A percentile compares a stretch with the other conserved stretches of the same genome.
Evolutionary conservation across 768 basidiomycete genomes (phyloP).

Genomic region (Exidia glandulosa): DNA sequence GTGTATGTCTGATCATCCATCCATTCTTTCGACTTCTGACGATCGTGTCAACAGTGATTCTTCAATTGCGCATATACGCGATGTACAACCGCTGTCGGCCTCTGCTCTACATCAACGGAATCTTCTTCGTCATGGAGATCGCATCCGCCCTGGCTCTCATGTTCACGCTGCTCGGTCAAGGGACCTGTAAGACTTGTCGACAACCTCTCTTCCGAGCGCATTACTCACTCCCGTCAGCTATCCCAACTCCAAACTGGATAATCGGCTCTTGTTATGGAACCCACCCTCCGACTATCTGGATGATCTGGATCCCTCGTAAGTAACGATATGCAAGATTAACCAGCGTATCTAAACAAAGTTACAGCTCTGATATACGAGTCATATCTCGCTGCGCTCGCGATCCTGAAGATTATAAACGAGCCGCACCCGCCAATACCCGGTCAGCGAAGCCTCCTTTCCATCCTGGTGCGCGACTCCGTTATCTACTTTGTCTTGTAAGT

Average conservation of each 20-base stretch:
- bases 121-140: constrained; percentile 28
- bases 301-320: constrained; percentile 57
- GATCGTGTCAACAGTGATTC: constrained; percentile 30
- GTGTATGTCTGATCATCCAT: constrained; percentile 23
- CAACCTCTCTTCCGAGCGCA: neutral
- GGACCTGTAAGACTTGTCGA: constrained; percentile 26
- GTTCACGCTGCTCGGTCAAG: constrained; percentile 29
- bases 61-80: constrained; percentile 54
- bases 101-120: constrained; percentile 35
- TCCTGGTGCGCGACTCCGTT: constrained; percentile 46
- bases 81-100: constrained; percentile 44
- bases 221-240: neutral
- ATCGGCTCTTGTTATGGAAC: neutral
- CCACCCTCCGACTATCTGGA: constrained; percentile 28
- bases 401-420: neutral
- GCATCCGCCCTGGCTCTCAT: constrained; percentile 36
- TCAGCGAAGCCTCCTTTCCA: constrained; percentile 33
- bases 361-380: neutral
- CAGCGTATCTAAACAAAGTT: constrained; percentile 29
- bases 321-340: constrained; percentile 36
- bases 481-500: constrained; percentile 48
- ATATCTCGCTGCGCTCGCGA: constrained; percentile 7
- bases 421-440: constrained; percentile 28
- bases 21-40: neutral
- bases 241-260: neutral